These are phyloP conservation scores for Candida chauliodis DNA, from an alignment of 805 yeast species.

Conservation along the genomic window DNA sequence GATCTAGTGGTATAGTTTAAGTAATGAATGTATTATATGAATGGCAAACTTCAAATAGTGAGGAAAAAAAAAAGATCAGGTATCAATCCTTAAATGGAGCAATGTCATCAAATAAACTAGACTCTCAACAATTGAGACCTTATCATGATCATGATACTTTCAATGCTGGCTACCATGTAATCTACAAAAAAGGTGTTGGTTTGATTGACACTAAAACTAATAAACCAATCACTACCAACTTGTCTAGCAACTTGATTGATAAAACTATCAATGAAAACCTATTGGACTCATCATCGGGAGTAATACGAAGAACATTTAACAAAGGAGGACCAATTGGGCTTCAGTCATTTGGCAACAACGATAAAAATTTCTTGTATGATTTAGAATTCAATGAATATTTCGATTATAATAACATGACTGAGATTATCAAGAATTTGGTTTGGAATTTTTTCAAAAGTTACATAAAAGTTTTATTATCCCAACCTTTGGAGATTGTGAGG, in stretches of 20 bases:
- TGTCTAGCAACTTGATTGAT: slow-evolving; percentile 18
- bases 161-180: slow-evolving; percentile 59
- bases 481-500: slow-evolving; percentile 85
- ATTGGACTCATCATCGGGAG: slow-evolving; percentile 7
- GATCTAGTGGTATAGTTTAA: too few species aligned
- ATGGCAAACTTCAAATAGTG: not conserved
- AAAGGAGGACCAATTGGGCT: slow-evolving; percentile 11
- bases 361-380: slow-evolving; percentile 49
- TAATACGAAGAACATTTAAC: slow-evolving; percentile 8
- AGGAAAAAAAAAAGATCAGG: slow-evolving; percentile 1
- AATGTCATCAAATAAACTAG: slow-evolving; percentile 4
- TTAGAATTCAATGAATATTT: slow-evolving; percentile 66
- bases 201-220: slow-evolving; percentile 46
- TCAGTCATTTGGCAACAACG: slow-evolving; percentile 10
- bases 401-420: slow-evolving; percentile 55
- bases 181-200: slow-evolving; percentile 60
- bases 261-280: slow-evolving; percentile 11
- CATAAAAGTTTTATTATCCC: slow-evolving; percentile 63
- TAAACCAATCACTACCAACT: slow-evolving; percentile 29
- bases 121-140: slow-evolving; percentile 46
- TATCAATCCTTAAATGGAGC: not conserved
- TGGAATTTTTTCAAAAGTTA: slow-evolving; percentile 67
- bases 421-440: slow-evolving; percentile 52
- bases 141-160: slow-evolving; percentile 68
- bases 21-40: too few species aligned